Base-by-base conservation (phyloP, 257 asterid genomes). In the Nemophila menziesii region DNA sequence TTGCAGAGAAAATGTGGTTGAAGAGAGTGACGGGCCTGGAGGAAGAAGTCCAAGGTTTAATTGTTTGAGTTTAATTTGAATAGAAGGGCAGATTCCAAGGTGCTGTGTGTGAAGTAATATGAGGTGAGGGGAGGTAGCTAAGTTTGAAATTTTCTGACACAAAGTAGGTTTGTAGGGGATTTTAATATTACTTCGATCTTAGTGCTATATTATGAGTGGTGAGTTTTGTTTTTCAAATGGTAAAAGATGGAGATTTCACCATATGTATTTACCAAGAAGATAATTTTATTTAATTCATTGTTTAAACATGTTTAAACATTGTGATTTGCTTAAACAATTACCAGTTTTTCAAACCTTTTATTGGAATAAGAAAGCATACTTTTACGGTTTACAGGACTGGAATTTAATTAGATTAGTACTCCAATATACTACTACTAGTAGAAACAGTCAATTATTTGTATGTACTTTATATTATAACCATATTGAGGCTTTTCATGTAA, bases 81-180 rank as follows among this genome's bases (percentile, higher is more conserved):
- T 58, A 40, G 40, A 57, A 68, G 52, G 65, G 39, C 29, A 66
- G 26, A 56, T 60, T 66, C 67, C 72, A 71, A 70, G 80, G 82
- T 45, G 48, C 33, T 29, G 39, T 48, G 52, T 52, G 55, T 54
- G 58, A 57, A 42, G 56, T 38, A 54, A 45, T 37, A 50, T 47
- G 49, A 61, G n/a, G n/a, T n/a, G n/a, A n/a, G n/a, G n/a, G n/a
- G n/a, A n/a, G 27, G 48, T 18, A 51, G 65, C 55, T 36, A 44
- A 60, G 52, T 75, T 78, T 66, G 78, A 68, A 65, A 64, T 69
- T 42, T 48, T 46, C 62, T 46, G 65, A 46, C 70, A 33, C 45
- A 22, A 33, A 44, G 58, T 54, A 13, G 65, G 58, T 20, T 44
- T 62, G 33, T 42, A 33, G 29, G 57, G n/a, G 22, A 11, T 20